These are phyloP conservation scores for Malus fusca DNA, from an alignment of 306 rosid genomes.

Conservation along the genomic window DNA sequence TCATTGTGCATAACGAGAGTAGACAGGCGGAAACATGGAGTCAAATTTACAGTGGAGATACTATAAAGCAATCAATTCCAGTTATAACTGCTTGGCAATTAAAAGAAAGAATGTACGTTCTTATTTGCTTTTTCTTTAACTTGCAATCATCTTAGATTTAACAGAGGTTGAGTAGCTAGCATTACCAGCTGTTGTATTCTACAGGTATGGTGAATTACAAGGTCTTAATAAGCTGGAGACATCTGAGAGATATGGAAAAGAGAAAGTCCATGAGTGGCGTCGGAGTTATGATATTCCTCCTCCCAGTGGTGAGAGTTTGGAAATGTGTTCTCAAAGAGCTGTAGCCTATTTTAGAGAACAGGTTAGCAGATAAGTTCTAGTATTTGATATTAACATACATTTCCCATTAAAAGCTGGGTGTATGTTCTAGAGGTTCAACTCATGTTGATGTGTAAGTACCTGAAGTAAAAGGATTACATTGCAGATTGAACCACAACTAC, in stretches of 20 bases:
- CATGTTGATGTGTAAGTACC: background rate
- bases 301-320: slow-evolving; percentile 86
- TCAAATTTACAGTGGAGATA: slow-evolving; percentile 63
- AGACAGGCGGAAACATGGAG: slow-evolving; percentile 60
- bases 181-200: slow-evolving; percentile 12
- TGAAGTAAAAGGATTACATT: slow-evolving; percentile 11
- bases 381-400: background rate
- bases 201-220: slow-evolving; percentile 76
- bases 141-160: background rate
- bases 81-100: slow-evolving; percentile 71
- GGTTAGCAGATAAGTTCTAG: slow-evolving; percentile 24
- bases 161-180: background rate
- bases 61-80: slow-evolving; percentile 66
- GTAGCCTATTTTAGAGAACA: slow-evolving; percentile 70
- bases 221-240: slow-evolving; percentile 82
- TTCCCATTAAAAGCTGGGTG: background rate
- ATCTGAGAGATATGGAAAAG: slow-evolving; percentile 71
- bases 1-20: slow-evolving; percentile 51
- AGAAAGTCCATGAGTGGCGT: slow-evolving; percentile 78
- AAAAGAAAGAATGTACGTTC: slow-evolving; percentile 69
- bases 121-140: slow-evolving; percentile 4
- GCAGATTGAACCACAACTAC: slow-evolving; percentile 77
- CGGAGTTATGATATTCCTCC: slow-evolving; percentile 76
- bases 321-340: slow-evolving; percentile 79
- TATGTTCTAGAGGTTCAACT: background rate